Conservation (phyloP, 192 early-diverging fungal species). For the Piromyces finnis region DNA sequence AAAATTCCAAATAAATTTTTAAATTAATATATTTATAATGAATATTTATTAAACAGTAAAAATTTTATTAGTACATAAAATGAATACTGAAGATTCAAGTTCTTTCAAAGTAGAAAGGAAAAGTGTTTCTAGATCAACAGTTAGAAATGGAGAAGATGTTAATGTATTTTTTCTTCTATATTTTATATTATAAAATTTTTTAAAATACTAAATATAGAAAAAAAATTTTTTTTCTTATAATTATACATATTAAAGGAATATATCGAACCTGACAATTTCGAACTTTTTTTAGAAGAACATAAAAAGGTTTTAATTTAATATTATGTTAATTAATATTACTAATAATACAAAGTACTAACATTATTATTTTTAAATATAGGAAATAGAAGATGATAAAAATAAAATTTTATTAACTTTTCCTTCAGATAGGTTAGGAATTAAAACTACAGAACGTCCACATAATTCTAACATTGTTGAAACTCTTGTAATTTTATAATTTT, state of each 20-base stretch:
- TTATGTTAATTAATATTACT: not conserved
- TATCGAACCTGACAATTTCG: not conserved
- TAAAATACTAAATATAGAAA: too few relatives aligned
- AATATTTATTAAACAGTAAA: too few relatives aligned
- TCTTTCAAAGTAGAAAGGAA: not conserved
- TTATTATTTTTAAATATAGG: not conserved
- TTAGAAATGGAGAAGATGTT: not conserved
- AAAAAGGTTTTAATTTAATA: not conserved
- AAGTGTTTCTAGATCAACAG: not conserved
- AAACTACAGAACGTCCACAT: not conserved
- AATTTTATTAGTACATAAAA: too few relatives aligned
- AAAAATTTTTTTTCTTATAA: not conserved
- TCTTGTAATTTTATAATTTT: not conserved
- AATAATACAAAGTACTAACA: not conserved
- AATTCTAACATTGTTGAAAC: not conserved
- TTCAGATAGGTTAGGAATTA: not conserved
- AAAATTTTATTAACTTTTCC: not conserved
- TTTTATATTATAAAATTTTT: too few relatives aligned
- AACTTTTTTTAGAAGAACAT: not conserved
- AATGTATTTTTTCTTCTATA: too few relatives aligned
- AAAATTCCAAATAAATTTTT: too few relatives aligned
- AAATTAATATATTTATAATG: too few relatives aligned
- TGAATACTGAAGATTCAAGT: not conserved
- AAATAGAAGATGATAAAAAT: not conserved
- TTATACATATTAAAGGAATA: not conserved